These are phyloP conservation scores for Apiotrichum gracile DNA, from an alignment of 1,284 basidiomycete species.

Conservation along the genomic window DNA sequence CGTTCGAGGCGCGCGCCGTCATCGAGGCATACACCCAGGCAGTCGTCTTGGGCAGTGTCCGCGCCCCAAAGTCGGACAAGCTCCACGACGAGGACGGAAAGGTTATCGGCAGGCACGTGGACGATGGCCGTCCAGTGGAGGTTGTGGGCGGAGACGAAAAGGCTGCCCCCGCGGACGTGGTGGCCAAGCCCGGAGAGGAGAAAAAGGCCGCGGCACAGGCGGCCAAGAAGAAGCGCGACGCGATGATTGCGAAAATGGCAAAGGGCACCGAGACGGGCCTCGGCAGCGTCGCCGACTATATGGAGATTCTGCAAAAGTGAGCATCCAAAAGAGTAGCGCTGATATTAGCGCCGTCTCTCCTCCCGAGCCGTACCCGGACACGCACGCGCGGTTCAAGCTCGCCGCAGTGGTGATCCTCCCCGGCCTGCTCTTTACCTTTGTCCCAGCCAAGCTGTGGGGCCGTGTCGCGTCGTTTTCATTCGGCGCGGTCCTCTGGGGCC, in stretches of 20 bases:
- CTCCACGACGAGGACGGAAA: slow-evolving; percentile 8
- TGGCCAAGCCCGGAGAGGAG: slow-evolving; percentile 34
- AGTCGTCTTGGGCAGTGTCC: slow-evolving; percentile 27
- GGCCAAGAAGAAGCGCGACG: slow-evolving; percentile 47
- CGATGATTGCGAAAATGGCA: slow-evolving; percentile 43
- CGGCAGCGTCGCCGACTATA: slow-evolving; percentile 43
- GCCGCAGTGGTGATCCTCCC: slow-evolving; percentile 44
- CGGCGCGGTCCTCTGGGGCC: slow-evolving; percentile 54
- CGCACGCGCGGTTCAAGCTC: slow-evolving; percentile 45
- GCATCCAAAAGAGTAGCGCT: slow-evolving; percentile 51
- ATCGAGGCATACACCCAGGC: slow-evolving; percentile 41
- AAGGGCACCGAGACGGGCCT: slow-evolving; percentile 45
- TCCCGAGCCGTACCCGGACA: slow-evolving; percentile 43
- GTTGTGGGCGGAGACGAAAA: slow-evolving; percentile 30
- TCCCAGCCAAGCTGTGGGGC: slow-evolving; percentile 50
- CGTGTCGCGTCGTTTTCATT: slow-evolving; percentile 49
- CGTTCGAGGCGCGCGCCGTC: slow-evolving; percentile 46
- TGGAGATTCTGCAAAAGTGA: slow-evolving; percentile 47
- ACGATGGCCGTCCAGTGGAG: background rate
- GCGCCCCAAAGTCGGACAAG: slow-evolving; percentile 2
- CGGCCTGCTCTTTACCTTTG: slow-evolving; percentile 46
- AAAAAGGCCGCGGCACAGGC: slow-evolving; percentile 23
- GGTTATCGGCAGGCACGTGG: background rate
- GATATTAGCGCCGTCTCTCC: slow-evolving; percentile 43
- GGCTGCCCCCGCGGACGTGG: slow-evolving; percentile 29